Evolutionary conservation across 768 basidiomycete species (phyloP), one percentile per base, ranked within the genome.

Genomic region (Lanmaoa pseudosensibilis): DNA sequence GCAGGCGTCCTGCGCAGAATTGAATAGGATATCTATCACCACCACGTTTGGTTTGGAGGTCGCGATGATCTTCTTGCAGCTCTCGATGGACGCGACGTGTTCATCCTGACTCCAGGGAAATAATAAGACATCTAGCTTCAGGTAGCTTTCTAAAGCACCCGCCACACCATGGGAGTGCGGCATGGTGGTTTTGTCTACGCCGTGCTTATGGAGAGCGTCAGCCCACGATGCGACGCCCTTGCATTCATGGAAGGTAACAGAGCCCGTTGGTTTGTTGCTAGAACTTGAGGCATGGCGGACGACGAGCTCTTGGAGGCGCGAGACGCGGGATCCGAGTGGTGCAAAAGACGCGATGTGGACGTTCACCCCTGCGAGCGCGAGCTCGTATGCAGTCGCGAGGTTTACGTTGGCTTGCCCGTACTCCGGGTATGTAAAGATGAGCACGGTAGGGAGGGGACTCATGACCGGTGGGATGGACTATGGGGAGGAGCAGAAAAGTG

Each of bases 311-410:
- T 51, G 54, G 30, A 63, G 23, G 16, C 39, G 51, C 10, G 19
- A 21, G 12, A 63, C 19, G 19, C 61, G 57, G 15, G 38, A 2
- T 46, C 18, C 12, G 38, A 63, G 61, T 2, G 62, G 9, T 25
- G 49, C n/a, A 11, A 60, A 63, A 13, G 55, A 64, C 1, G 61
- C 55, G 5, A 63, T 46, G 25, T n/a, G 21, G 16, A 63, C 52
- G 32, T 60, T 46, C 11, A 36, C 51, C 5, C 54, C 58, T 5
- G 49, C 46, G 12, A 63, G 43, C 11, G 49, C 62, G 6, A 63
- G 61, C 30, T 63, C 61, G 9, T 59, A 63, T 13, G 61, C 25
- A 8, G 47, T 59, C 13, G 62, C 57, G 15, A 61, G 54, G 16
- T 41, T 52, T 1, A 61, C 51, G 16, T 61, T 56, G 23, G 54